Conservation (phyloP, 257 asterid genomes). For the Linaria vulgaris region DNA sequence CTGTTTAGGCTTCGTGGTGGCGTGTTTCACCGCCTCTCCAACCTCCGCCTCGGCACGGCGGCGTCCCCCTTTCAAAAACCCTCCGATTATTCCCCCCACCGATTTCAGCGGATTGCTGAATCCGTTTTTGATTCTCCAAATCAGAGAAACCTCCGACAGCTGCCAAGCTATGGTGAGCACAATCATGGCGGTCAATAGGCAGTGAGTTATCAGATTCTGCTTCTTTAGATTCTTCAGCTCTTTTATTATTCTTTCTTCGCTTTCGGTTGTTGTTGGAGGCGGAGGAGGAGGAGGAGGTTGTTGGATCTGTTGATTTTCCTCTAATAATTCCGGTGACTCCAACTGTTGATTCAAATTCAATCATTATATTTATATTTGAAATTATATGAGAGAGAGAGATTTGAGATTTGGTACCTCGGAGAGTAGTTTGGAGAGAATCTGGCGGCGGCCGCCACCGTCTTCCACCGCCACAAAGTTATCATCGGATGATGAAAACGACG, state of each 20-base stretch:
- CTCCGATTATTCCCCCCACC: slow-evolving; percentile 33
- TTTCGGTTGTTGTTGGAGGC: slow-evolving; percentile 29
- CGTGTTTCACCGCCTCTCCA: slow-evolving; percentile 24
- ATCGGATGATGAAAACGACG: slow-evolving; percentile 19
- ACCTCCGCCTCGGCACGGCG: neutral
- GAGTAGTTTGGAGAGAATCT: slow-evolving; percentile 34
- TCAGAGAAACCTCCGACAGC: slow-evolving; percentile 68
- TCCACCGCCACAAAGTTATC: slow-evolving; percentile 19
- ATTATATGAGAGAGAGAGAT: too few relatives aligned
- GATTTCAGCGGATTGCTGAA: slow-evolving; percentile 63
- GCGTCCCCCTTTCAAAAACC: slow-evolving; percentile 23
- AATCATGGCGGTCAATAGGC: slow-evolving; percentile 62
- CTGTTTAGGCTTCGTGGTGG: slow-evolving; percentile 25
- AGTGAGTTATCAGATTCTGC: slow-evolving; percentile 73
- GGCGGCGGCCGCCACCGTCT: slow-evolving; percentile 24
- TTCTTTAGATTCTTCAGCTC: slow-evolving; percentile 53
- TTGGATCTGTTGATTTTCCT: too few relatives aligned
- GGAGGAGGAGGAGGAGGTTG: too few relatives aligned
- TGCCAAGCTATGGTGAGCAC: slow-evolving; percentile 75
- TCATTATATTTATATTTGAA: too few relatives aligned
- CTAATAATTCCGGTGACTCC: slow-evolving; percentile 43
- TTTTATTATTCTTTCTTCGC: slow-evolving; percentile 37
- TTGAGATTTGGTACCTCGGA: slow-evolving; percentile 39
- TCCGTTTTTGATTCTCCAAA: slow-evolving; percentile 53
- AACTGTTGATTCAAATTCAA: slow-evolving; percentile 31